Evolutionary conservation across 371 early-diverging fungal species (phyloP), one percentile per base, ranked within the genome.

Genomic region (Mucor mucedo): DNA sequence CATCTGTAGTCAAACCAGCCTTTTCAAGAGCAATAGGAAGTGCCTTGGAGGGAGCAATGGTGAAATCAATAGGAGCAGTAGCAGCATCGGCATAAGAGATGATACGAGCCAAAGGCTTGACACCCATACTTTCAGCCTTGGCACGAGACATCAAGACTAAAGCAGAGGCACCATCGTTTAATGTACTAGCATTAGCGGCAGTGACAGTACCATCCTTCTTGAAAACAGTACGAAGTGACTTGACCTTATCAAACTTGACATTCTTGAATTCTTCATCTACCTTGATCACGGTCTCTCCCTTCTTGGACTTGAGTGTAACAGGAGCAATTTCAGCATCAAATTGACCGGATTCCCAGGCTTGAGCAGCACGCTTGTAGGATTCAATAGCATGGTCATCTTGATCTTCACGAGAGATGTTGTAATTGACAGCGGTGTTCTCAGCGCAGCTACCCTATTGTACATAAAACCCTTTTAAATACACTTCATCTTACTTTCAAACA

Each of bases 141-240:
- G 85, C 79, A 54, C 90, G 88, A 49, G 91, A 89, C 82, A 94
- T 91, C 66, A 99, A 79, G 48, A 98, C 91, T 54, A 99, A 49
- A 28, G 96, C 96, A 41, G 97, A 91, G 49, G 98, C 99, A 70
- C 98, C 99, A 73, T 99, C 99, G 74, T 89, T 93, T 63, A 99
- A 78, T 5, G 95, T 91, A 59, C 93, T 93, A 41, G 98, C 89
- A 78, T 98, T 99, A 64, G 96, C 95, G 29, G 98, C 98, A 16
- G 98, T 98, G 49, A 97, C 96, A 33, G 96, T 93, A 69, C 83
- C 90, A 44, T 85, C 80, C 75, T 84, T 85, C 58, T 87, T 85
- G 64, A 89, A 89, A 5, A 84, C 87, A 14, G 88, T 74, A 32
- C 80, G 77, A 42, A 89, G 68, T 5, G 68, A 21, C 1, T 82